Evolutionary conservation across 352 stramenopile genomes (phyloP), one percentile per base, ranked within the genome.

Genomic region (Halophytophthora polymorphica): DNA sequence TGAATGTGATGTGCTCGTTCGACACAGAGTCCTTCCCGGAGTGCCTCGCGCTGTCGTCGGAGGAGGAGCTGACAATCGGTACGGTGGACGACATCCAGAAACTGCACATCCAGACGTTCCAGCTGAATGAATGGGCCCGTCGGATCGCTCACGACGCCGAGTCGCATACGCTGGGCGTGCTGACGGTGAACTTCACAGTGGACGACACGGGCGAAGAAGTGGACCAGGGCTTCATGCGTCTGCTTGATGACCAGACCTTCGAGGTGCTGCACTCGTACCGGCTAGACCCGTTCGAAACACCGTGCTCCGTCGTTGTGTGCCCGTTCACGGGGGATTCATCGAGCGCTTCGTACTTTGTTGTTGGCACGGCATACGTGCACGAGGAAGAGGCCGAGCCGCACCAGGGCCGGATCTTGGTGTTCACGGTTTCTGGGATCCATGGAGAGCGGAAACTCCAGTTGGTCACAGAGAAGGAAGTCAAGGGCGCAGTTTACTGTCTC

Each of bases 71-170:
- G 19, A 95, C 90, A 5, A 96, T 99, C 42, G 97, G 97, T 28
- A 98, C 93, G 3, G 98, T 99, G 36, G 96, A 99, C 61, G 91
- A 98, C 61, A 98, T 99, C 59, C 95, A 99, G 61, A 99, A 99
- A 61, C 83, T 99, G 33, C 96, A 99, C 73, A 98, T 99, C 43
- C 96, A 97, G 52, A 98, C 96, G 29, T 93, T 97, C 53, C 90
- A 85, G 47, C 61, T 99, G 14, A 91, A 95, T 29, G 96, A 98
- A 69, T 96, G 90, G 66, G 93, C 95, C 2, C 86, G 93, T 21
- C 75, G 90, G 52, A 96, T 98, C 58, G 81, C 88, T n/a, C 82
- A 96, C 48, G 83, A 90, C 38, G 51, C 68, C 2, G 61, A 86
- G 28, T 92, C 86, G 0, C 80, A 92, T 45, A 93, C 83, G 11